Base-by-base conservation (phyloP, 2,329 filamentous ascomycete genomes). In the Colletotrichum truncatum region DNA sequence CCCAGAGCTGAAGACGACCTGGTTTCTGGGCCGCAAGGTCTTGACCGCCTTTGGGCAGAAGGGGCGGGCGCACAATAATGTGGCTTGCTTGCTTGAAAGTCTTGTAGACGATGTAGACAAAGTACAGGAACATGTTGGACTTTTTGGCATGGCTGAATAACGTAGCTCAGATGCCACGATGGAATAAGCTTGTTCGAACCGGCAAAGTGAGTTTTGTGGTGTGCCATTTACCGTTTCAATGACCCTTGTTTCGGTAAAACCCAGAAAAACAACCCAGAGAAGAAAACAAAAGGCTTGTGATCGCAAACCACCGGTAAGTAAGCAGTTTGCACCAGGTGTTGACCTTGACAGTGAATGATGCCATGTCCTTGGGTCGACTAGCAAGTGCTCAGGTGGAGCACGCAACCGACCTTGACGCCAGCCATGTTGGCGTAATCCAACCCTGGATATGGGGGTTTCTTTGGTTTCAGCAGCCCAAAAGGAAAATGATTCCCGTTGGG, bases 111-210 rank as follows among this genome's bases (percentile, higher is more conserved):
- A 65, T 36, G 62, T 65, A 51, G 41, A 49, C 43, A 16, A 62
- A 25, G 62, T 66, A 52, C 21, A 45, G 57, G 36, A 25, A 56
- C 63, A 30, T 56, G 16, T 30, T 34, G n/a, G 28, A 62, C 26
- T 41, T 14, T 34, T 12, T 14, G n/a, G n/a, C n/a, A n/a, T 21
- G 10, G 39, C 16, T 23, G 23, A 38, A 46, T 8, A 54, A n/a
- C 38, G 9, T n/a, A 45, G 39, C 34, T 45, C n/a, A 18, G 23
- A 18, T 36, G 49, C 54, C 41, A 21, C 30, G 28, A 63, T 55
- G 49, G 51, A 51, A 61, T 11, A 45, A 56, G 21, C 28, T 28
- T 55, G 32, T 41, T 21, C n/a, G 30, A 9, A n/a, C 48, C 41
- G 39, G 56, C 30, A 14, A n/a, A 38, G 36, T 46, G 28, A 26